Evolutionary conservation across 305 asterid species (phyloP).

Genomic region (Fraxinus paxiana): DNA sequence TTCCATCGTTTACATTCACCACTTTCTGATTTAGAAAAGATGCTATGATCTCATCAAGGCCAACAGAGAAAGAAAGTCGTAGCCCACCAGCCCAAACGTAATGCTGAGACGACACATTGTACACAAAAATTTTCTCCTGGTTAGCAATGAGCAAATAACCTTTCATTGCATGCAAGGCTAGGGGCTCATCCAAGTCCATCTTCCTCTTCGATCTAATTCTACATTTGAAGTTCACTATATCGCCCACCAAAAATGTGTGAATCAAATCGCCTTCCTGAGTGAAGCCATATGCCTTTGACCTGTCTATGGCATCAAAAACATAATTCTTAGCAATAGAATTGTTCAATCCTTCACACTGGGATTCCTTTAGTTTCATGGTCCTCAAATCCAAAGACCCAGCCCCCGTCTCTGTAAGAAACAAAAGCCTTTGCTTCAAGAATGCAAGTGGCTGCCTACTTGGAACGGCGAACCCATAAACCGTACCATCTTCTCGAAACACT

Average conservation of each 20-base stretch:
- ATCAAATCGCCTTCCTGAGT: constrained; percentile 72
- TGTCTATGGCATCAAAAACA: constrained; percentile 72
- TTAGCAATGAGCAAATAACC: constrained; percentile 70
- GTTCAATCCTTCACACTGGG: constrained; percentile 78
- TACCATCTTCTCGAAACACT: constrained; percentile 65
- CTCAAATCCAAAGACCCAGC: constrained; percentile 93
- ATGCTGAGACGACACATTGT: constrained; percentile 74
- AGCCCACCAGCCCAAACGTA: constrained; percentile 74
- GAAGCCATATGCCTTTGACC: constrained; percentile 79
- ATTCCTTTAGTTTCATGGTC: constrained; percentile 78
- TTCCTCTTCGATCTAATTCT: constrained; percentile 71
- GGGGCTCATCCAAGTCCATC: constrained; percentile 57
- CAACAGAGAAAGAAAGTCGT: constrained; percentile 58
- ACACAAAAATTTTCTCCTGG: constrained; percentile 56
- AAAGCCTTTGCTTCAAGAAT: constrained; percentile 82
- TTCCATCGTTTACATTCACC: constrained; percentile 22
- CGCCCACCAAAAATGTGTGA: constrained; percentile 72
- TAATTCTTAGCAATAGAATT: constrained; percentile 52
- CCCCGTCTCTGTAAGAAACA: constrained; percentile 82
- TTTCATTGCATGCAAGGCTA: constrained; percentile 67
- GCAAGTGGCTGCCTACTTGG: constrained; percentile 65
- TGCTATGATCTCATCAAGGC: constrained; percentile 53
- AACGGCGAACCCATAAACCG: constrained; percentile 46
- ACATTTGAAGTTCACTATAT: constrained; percentile 81
- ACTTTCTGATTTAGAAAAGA: constrained; percentile 55